These are phyloP conservation scores for Elsinoe batatas DNA, from an alignment of 2,329 filamentous ascomycete genomes.

Conservation along the genomic window DNA sequence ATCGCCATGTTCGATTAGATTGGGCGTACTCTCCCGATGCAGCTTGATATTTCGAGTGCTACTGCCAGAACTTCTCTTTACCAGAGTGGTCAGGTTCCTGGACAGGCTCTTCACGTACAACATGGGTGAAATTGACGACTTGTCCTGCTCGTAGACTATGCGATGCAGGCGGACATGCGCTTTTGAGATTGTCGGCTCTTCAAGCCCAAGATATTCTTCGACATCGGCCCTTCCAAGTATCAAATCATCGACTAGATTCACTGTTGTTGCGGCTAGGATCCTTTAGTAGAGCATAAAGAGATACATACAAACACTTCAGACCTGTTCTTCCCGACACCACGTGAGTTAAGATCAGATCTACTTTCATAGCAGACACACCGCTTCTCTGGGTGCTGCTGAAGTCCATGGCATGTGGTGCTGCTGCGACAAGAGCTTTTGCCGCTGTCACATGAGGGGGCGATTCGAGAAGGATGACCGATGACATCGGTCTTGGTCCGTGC, in stretches of 20 bases:
- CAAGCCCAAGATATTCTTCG: slow-evolving; percentile 18
- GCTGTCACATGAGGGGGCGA: no score
- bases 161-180: slow-evolving; percentile 39
- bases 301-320: neutral
- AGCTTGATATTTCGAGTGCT: slow-evolving; percentile 15
- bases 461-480: no score
- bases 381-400: neutral
- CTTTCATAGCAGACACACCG: neutral
- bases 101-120: slow-evolving; percentile 40
- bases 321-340: slow-evolving; percentile 5
- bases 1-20: slow-evolving; percentile 37
- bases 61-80: slow-evolving; percentile 17
- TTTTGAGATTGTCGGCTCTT: slow-evolving; percentile 33
- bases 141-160: slow-evolving; percentile 35
- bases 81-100: slow-evolving; percentile 32
- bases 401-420: neutral
- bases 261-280: neutral
- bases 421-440: neutral
- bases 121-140: slow-evolving; percentile 32
- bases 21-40: slow-evolving; percentile 24
- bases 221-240: slow-evolving; percentile 24
- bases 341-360: neutral
- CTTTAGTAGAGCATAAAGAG: neutral
- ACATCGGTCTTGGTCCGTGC: no score
- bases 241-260: neutral